Conservation (phyloP, 257 asterid genomes). For the Mitragyna speciosa region DNA sequence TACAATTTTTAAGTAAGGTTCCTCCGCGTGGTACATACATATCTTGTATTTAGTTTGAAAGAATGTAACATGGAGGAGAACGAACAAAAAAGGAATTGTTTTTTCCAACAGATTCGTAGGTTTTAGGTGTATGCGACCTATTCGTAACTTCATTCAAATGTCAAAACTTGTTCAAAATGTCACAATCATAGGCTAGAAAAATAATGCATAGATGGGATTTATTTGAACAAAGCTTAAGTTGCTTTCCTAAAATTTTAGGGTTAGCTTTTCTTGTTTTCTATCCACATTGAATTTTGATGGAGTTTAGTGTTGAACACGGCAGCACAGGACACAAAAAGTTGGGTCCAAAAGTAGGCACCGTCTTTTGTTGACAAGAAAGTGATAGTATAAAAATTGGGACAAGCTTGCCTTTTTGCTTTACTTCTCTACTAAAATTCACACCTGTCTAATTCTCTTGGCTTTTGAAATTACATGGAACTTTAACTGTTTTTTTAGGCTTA, state of each 20-base stretch:
- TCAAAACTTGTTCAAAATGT: background rate
- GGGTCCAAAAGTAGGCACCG: constrained; percentile 43
- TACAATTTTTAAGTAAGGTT: background rate
- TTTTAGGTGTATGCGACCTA: background rate
- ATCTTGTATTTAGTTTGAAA: background rate
- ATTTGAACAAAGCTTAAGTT: background rate
- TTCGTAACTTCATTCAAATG: background rate
- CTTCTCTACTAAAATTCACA: background rate
- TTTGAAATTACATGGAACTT: constrained; percentile 4
- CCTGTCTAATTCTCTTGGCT: background rate
- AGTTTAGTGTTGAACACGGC: constrained; percentile 21
- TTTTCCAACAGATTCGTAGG: background rate
- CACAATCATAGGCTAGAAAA: constrained; percentile 2
- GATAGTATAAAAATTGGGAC: background rate
- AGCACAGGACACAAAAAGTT: background rate
- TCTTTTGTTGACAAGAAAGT: constrained; percentile 30
- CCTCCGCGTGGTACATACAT: background rate
- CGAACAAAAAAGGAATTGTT: background rate
- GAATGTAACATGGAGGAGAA: background rate
- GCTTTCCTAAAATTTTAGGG: background rate
- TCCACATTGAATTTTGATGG: constrained; percentile 15
- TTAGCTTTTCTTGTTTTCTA: constrained; percentile 5
- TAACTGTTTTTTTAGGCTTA: background rate
- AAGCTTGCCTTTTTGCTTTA: background rate
- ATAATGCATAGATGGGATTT: background rate